Evolutionary conservation across 768 basidiomycete genomes (phyloP).

Genomic region (Trametes cinnabarina): DNA sequence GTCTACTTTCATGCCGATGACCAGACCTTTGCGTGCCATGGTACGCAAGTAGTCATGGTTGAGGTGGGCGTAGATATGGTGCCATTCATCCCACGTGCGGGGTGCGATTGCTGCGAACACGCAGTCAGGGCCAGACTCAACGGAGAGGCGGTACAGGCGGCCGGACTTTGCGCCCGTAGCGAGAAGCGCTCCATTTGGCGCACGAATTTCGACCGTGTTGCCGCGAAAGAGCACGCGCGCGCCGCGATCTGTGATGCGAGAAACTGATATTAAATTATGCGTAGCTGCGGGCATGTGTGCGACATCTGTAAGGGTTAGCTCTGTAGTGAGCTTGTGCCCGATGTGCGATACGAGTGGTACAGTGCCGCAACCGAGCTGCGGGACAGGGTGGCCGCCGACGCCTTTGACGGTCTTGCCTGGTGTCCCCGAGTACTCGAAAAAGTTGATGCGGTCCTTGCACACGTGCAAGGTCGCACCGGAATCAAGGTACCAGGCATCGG

Average conservation of each 20-base stretch:
- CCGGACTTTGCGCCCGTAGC: not conserved
- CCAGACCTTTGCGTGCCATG: conserved; percentile 7
- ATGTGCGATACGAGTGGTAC: not conserved
- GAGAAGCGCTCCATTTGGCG: not conserved
- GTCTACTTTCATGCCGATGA: conserved; percentile 16
- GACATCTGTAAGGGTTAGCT: conserved; percentile 13
- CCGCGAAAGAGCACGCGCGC: not conserved
- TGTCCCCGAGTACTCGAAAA: conserved; percentile 4
- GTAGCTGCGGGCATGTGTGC: conserved; percentile 12
- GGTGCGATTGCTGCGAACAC: not conserved
- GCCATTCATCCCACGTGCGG: conserved; percentile 15
- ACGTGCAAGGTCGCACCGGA: conserved; percentile 8
- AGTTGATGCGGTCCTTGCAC: not conserved
- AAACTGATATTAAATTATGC: conserved; percentile 19
- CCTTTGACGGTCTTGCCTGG: conserved; percentile 11
- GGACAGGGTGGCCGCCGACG: conserved; percentile 5
- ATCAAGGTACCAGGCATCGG: conserved; percentile 17
- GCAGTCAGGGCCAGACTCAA: not conserved
- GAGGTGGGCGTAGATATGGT: conserved; percentile 18
- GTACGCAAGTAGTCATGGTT: not conserved
- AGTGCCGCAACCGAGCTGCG: conserved; percentile 10
- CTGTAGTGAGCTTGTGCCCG: not conserved
- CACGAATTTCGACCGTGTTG: not conserved
- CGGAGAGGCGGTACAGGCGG: conserved; percentile 3
- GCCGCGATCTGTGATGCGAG: conserved; percentile 2